A percentile compares a stretch with the other conserved stretches of the same genome.
Conservation (phyloP, 495 filamentous ascomycete genomes). For the Viridothelium virens region DNA sequence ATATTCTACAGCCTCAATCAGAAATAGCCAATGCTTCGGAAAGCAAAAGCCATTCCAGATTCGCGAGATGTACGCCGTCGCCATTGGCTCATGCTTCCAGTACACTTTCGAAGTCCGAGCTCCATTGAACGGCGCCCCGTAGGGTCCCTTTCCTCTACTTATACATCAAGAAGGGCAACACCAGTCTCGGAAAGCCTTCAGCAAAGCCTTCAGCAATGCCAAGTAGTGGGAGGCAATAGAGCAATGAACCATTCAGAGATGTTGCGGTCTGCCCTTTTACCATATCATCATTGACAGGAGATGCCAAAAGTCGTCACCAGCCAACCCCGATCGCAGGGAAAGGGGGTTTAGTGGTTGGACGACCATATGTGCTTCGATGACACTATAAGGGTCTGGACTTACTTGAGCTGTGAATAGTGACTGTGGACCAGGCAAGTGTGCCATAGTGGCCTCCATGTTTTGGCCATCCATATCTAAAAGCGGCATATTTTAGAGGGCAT, state of each 20-base stretch:
- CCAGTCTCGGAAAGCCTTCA: background rate
- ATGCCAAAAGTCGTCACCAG: background rate
- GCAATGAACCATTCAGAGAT: constrained; percentile 31
- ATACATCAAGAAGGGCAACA: constrained; percentile 14
- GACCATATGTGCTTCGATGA: no score
- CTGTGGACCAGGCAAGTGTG: no score
- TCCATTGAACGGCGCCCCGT: constrained; percentile 36
- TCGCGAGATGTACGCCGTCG: constrained; percentile 36
- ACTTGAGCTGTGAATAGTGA: background rate
- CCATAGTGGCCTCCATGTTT: no score
- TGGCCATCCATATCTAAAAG: no score
- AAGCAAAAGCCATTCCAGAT: background rate
- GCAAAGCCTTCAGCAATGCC: background rate
- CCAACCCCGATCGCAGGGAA: background rate
- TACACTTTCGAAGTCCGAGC: constrained; percentile 32
- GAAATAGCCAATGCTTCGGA: background rate
- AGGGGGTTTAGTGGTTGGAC: no score
- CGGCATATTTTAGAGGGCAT: no score
- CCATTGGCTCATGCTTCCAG: constrained; percentile 39
- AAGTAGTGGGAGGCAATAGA: background rate
- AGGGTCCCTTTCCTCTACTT: constrained; percentile 28
- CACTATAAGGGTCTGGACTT: background rate
- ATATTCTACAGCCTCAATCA: constrained; percentile 31
- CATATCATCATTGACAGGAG: constrained; percentile 50
- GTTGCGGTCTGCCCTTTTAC: constrained; percentile 57